These are phyloP conservation scores for Nannizzia gypsea DNA, from an alignment of 2,329 filamentous ascomycete species.

Conservation along the genomic window DNA sequence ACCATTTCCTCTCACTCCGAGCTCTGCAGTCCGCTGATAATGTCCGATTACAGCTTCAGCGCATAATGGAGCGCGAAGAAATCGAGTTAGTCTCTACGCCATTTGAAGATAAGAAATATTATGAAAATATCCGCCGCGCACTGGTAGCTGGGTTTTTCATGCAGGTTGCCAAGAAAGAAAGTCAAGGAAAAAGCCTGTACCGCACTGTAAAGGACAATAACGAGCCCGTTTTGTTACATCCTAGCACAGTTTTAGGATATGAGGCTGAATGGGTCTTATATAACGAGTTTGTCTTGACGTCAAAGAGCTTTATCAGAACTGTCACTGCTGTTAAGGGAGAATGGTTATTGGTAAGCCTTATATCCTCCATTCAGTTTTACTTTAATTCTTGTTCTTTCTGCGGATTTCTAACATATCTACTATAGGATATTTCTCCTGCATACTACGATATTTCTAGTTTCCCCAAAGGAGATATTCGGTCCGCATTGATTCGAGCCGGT, in stretches of 20 bases:
- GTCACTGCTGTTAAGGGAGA: conserved; percentile 86
- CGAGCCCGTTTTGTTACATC: conserved; percentile 84
- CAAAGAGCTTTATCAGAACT: conserved; percentile 94
- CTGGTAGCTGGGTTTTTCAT: conserved; percentile 96
- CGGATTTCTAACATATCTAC: conserved; percentile 22
- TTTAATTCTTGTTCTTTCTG: conserved; percentile 7
- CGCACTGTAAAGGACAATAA: conserved; percentile 85
- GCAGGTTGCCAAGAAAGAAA: conserved; percentile 94
- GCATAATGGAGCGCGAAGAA: conserved; percentile 90
- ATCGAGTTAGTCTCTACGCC: conserved; percentile 78
- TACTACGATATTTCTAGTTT: conserved; percentile 85
- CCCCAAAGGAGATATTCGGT: conserved; percentile 73
- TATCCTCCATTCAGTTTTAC: too few species aligned
- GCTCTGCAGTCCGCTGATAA: conserved; percentile 88
- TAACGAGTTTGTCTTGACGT: conserved; percentile 95
- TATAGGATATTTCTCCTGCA: conserved; percentile 74
- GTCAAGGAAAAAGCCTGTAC: conserved; percentile 70
- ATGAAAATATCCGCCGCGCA: conserved; percentile 88
- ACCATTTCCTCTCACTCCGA: conserved; percentile 85
- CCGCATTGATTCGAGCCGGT: conserved; percentile 43
- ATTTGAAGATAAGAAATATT: conserved; percentile 94
- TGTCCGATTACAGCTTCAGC: conserved; percentile 78
- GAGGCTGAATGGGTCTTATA: conserved; percentile 97
- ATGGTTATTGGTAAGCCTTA: conserved; percentile 68
- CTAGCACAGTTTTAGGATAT: conserved; percentile 74